These are phyloP conservation scores for Solanum virginianum DNA, from an alignment of 257 asterid genomes.

Conservation along the genomic window DNA sequence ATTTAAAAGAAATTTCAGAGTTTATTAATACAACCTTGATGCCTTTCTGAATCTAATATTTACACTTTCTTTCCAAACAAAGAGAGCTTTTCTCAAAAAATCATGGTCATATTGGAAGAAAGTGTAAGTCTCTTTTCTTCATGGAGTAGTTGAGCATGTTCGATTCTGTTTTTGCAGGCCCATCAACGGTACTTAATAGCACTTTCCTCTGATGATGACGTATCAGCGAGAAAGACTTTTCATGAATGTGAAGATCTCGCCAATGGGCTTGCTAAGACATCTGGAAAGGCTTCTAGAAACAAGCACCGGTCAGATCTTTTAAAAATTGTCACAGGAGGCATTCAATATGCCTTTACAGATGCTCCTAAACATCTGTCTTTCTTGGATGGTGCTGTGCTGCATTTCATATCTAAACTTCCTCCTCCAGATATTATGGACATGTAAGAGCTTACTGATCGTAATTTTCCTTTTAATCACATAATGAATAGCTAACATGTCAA, in stretches of 20 bases:
- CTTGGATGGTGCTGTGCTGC: slow-evolving; percentile 73
- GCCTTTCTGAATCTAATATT: not conserved
- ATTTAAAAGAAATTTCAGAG: no score
- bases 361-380: slow-evolving; percentile 82
- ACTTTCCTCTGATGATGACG: slow-evolving; percentile 35
- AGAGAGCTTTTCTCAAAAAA: not conserved
- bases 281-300: slow-evolving; percentile 71
- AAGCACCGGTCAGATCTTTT: slow-evolving; percentile 59
- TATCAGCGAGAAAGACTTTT: slow-evolving; percentile 45
- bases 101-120: not conserved
- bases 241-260: slow-evolving; percentile 82
- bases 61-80: not conserved
- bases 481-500: not conserved
- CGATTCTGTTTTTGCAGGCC: slow-evolving; percentile 34
- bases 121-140: slow-evolving; percentile 1
- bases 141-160: not conserved
- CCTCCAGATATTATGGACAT: slow-evolving; percentile 60
- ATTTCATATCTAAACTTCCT: slow-evolving; percentile 80
- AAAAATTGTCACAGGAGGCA: slow-evolving; percentile 62
- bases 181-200: slow-evolving; percentile 44
- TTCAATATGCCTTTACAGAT: slow-evolving; percentile 65
- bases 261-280: slow-evolving; percentile 65
- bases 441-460: slow-evolving; percentile 34
- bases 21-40: not conserved
- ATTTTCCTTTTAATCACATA: not conserved